Conservation (phyloP, 805 yeast species). For the Scheffersomyces ergatensis region DNA sequence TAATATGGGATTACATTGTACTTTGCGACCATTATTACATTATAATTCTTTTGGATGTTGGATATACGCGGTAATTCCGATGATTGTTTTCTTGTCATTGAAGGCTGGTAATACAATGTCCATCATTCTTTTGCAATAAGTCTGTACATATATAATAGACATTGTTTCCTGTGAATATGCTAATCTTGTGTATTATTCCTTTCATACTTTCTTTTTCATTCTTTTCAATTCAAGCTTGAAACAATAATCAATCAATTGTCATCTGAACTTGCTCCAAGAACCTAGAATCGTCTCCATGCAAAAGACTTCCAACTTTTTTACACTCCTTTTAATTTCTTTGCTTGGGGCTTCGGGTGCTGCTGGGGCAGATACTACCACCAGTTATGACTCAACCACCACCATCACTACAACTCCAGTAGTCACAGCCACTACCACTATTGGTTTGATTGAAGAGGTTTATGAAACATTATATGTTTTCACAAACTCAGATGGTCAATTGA, state of each 20-base stretch:
- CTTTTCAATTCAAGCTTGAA: too few species aligned
- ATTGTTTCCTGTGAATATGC: too few species aligned
- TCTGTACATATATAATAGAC: too few species aligned
- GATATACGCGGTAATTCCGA: too few species aligned
- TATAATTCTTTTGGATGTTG: too few species aligned
- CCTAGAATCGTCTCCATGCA: background rate
- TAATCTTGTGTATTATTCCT: too few species aligned
- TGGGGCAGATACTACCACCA: conserved; percentile 6
- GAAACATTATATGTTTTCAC: conserved; percentile 31
- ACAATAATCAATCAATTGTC: too few species aligned
- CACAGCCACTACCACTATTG: conserved; percentile 29
- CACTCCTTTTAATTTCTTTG: background rate
- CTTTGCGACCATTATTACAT: too few species aligned
- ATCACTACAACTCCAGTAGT: conserved; percentile 26
- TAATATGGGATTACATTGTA: too few species aligned
- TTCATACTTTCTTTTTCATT: too few species aligned
- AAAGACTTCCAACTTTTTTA: background rate
- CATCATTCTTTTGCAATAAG: too few species aligned
- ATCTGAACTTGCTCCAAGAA: background rate
- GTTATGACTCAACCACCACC: conserved; percentile 16
- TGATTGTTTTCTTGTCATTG: background rate
- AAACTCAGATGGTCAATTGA: conserved; percentile 22
- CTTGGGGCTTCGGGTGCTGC: background rate
- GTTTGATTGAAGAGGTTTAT: conserved; percentile 20
- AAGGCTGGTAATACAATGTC: background rate